Conservation (phyloP, 768 basidiomycete species). For the Leccinellum luteum region DNA sequence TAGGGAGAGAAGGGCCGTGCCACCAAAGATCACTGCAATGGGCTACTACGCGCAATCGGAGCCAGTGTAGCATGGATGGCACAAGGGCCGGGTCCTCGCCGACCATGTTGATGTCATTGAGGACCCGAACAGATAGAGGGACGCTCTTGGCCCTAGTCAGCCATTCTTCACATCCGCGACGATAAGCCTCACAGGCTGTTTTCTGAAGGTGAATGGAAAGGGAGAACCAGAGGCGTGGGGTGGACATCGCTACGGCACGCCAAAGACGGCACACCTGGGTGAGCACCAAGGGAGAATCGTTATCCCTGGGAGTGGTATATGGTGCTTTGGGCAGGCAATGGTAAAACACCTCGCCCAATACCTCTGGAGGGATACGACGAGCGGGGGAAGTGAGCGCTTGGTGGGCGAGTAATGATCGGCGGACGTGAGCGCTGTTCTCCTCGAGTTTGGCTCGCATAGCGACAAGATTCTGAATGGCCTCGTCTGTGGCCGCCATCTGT, state of each 20-base stretch:
- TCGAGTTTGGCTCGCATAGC: slow-evolving; percentile 18
- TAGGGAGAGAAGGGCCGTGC: slow-evolving; percentile 28
- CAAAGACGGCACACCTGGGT: slow-evolving; percentile 29
- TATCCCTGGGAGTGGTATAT: slow-evolving; percentile 23
- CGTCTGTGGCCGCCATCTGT: slow-evolving; percentile 19
- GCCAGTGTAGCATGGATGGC: slow-evolving; percentile 18
- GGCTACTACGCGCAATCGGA: slow-evolving; percentile 21
- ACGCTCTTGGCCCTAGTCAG: slow-evolving; percentile 29
- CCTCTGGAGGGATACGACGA: slow-evolving; percentile 28
- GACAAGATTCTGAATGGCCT: slow-evolving; percentile 18
- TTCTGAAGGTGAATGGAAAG: slow-evolving; percentile 22
- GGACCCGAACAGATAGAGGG: slow-evolving; percentile 22
- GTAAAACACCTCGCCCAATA: slow-evolving; percentile 31
- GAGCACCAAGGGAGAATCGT: slow-evolving; percentile 26
- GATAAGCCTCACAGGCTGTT: slow-evolving; percentile 3
- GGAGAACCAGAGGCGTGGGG: slow-evolving; percentile 33
- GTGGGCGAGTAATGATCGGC: slow-evolving; percentile 23
- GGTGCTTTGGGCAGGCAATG: slow-evolving; percentile 24
- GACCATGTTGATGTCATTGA: slow-evolving; percentile 22
- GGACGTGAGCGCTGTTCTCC: slow-evolving; percentile 14
- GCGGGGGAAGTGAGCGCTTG: slow-evolving; percentile 20
- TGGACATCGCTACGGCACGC: slow-evolving; percentile 30
- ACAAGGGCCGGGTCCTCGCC: slow-evolving; percentile 1
- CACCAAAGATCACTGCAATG: slow-evolving; percentile 31
- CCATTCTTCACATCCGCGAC: slow-evolving; percentile 25